Conservation (phyloP, 1,284 basidiomycete species). For the Ganoderma lucidum region DNA sequence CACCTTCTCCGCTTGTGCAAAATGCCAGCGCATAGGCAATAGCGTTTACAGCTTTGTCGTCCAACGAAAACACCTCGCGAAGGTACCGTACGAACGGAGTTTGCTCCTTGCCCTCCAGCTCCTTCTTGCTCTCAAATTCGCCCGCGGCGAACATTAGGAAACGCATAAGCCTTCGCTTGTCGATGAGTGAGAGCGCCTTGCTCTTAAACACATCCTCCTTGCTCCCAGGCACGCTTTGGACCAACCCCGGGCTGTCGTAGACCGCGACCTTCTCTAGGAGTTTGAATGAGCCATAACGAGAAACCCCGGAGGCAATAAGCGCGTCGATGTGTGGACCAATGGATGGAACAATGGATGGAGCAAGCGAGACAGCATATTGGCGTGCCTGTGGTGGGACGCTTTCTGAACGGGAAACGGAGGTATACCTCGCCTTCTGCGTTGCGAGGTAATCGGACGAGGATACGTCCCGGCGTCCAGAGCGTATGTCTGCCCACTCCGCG, state of each 20-base stretch:
- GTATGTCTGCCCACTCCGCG: conserved; percentile 66
- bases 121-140: conserved; percentile 72
- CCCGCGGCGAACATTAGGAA: conserved; percentile 85
- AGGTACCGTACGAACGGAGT: conserved; percentile 71
- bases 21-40: conserved; percentile 81
- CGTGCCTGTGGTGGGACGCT: conserved; percentile 62
- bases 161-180: conserved; percentile 94
- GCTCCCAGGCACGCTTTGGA: conserved; percentile 83
- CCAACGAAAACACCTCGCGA: conserved; percentile 66
- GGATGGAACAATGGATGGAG: conserved; percentile 85
- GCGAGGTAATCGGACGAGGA: conserved; percentile 35
- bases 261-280: conserved; percentile 83
- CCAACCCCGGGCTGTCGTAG: conserved; percentile 53
- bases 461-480: conserved; percentile 32
- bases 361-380: conserved; percentile 87
- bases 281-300: conserved; percentile 90
- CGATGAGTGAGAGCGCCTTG: conserved; percentile 78
- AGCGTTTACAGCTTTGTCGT: conserved; percentile 61
- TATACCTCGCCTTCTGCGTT: conserved; percentile 43
- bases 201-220: conserved; percentile 96
- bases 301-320: conserved; percentile 86
- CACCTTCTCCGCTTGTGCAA: conserved; percentile 63
- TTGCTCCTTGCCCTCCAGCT: conserved; percentile 65
- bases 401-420: conserved; percentile 52
- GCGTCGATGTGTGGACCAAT: conserved; percentile 83